Evolutionary conservation across 139 green algal genomes (phyloP).

Genomic region (Nannochloris sp.): DNA sequence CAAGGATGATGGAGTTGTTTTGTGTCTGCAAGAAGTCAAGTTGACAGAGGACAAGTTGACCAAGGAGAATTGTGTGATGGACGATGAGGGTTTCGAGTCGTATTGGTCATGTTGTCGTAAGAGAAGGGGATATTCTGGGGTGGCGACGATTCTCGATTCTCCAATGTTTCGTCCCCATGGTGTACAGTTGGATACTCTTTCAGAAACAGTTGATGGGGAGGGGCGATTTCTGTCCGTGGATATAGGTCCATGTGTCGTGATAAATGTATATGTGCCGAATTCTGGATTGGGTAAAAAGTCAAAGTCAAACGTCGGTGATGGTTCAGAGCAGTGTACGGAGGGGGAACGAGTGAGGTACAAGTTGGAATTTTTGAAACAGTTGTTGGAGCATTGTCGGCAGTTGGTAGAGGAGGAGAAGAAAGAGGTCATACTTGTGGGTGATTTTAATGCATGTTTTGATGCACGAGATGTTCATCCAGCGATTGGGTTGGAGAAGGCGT

Average conservation of each 20-base stretch:
- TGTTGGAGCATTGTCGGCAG: constrained; percentile 30
- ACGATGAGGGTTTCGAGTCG: constrained; percentile 43
- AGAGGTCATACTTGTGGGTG: constrained; percentile 53
- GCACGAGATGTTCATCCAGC: constrained; percentile 35
- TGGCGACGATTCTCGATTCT: constrained; percentile 22
- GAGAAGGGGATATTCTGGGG: constrained; percentile 55
- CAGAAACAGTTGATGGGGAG: constrained; percentile 30
- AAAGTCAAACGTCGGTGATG: neutral
- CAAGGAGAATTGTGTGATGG: constrained; percentile 46
- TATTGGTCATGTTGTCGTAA: constrained; percentile 21
- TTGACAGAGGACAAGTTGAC: constrained; percentile 49
- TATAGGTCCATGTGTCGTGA: constrained; percentile 43
- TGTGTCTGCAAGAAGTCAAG: constrained; percentile 54
- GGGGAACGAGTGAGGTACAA: constrained; percentile 42
- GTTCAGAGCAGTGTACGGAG: neutral
- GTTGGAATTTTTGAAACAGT: constrained; percentile 44
- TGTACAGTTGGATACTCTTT: constrained; percentile 23
- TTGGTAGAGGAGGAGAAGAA: constrained; percentile 25
- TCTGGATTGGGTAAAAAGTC: constrained; percentile 39
- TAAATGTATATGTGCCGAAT: constrained; percentile 81
- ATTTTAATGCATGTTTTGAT: constrained; percentile 47
- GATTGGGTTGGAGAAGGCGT: constrained; percentile 22
- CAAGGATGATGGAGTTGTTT: neutral
- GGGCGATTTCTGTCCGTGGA: constrained; percentile 24
- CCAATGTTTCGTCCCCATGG: constrained; percentile 27